Evolutionary conservation across 2,329 filamentous ascomycete genomes (phyloP).

Genomic region (Clarireedia sp.): DNA sequence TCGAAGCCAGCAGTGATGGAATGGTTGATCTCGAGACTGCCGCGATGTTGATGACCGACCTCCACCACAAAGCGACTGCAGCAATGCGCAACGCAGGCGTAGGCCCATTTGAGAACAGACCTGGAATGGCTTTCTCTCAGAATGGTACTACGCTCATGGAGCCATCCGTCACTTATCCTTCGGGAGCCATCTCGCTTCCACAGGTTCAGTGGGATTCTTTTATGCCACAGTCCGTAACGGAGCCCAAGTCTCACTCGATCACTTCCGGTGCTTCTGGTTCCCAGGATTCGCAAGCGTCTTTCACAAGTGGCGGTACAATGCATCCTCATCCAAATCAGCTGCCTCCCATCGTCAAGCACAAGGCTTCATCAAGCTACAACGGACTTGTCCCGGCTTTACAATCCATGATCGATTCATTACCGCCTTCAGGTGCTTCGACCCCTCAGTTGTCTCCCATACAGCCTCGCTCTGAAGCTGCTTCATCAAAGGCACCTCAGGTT

Average conservation of each 20-base stretch:
- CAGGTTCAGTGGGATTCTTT: conserved; percentile 91
- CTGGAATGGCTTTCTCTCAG: conserved; percentile 64
- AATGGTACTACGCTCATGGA: conserved; percentile 68
- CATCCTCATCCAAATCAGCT: conserved; percentile 56
- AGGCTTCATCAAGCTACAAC: conserved; percentile 42
- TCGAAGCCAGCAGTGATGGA: conserved; percentile 82
- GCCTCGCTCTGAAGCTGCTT: conserved; percentile 46
- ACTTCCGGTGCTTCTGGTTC: conserved; percentile 58
- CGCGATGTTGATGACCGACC: conserved; percentile 96
- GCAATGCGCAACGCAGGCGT: conserved; percentile 51
- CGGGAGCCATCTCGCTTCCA: conserved; percentile 71
- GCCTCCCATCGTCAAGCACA: conserved; percentile 59
- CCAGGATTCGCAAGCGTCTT: conserved; percentile 60
- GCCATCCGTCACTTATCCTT: conserved; percentile 65
- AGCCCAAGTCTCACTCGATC: conserved; percentile 70
- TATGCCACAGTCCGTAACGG: conserved; percentile 60
- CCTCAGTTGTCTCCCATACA: conserved; percentile 65
- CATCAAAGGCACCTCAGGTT: conserved; percentile 70
- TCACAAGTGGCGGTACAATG: conserved; percentile 48
- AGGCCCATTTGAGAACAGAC: conserved; percentile 45
- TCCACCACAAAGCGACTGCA: conserved; percentile 90
- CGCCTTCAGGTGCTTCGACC: conserved; percentile 60
- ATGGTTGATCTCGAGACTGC: conserved; percentile 95
- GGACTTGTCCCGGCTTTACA: conserved; percentile 60
- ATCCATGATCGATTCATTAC: conserved; percentile 64